Percentiles rank a stretch among this genome's conserved stretches.
phyloP scores from a whole-genome alignment of 176 grass and related monocot genomes.

The Oryza coarctata region DNA sequence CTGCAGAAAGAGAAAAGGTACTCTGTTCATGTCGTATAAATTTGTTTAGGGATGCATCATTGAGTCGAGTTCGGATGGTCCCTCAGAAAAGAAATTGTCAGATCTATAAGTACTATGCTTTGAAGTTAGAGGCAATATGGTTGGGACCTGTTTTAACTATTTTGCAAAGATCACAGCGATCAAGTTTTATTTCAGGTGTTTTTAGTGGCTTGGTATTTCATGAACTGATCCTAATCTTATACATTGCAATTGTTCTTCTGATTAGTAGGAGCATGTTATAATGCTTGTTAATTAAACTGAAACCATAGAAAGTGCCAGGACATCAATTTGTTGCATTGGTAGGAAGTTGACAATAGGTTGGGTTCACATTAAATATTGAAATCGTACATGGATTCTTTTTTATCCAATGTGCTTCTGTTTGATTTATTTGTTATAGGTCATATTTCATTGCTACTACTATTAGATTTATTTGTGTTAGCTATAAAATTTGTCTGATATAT shows the following conservation, averaged over 20 bases:
- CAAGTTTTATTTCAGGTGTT: neutral
- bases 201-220: conserved; percentile 9
- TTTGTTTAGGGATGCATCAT: neutral
- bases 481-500: neutral
- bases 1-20: neutral
- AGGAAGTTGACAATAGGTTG: conserved; percentile 17
- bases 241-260: neutral
- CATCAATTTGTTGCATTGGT: conserved; percentile 11
- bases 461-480: conserved; percentile 33
- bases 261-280: neutral
- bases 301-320: neutral
- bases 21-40: neutral
- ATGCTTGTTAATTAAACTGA: neutral
- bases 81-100: conserved; percentile 3
- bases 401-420: neutral
- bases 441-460: neutral
- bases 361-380: neutral
- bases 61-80: conserved; percentile 11
- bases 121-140: neutral
- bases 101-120: neutral
- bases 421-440: conserved; percentile 10
- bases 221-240: neutral
- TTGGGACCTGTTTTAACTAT: neutral
- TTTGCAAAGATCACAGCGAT: neutral
- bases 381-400: conserved; percentile 16